phyloP scores from a whole-genome alignment of 306 rosid genomes.

The Oxytropis ochrocephala region DNA sequence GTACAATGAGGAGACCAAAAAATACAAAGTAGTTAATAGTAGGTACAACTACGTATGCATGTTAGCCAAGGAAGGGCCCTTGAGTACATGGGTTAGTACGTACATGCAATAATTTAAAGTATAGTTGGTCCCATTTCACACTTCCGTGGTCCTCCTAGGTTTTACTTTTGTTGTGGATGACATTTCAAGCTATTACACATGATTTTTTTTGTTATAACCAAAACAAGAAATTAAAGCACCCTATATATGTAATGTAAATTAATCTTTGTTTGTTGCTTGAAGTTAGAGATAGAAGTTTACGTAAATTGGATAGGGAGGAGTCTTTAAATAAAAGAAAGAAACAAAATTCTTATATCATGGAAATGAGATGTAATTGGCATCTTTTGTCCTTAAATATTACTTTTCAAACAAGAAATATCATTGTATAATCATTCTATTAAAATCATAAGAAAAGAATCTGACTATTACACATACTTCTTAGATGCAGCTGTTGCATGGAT shows the following conservation, averaged over 20 bases:
- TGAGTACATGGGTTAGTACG: constrained; percentile 28
- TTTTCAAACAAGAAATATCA: not conserved
- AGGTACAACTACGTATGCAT: constrained; percentile 19
- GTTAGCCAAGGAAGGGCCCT: constrained; percentile 16
- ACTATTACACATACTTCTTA: not conserved
- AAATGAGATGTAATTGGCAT: not conserved
- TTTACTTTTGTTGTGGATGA: constrained; percentile 13
- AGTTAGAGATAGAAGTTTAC: not conserved
- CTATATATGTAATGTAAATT: not conserved
- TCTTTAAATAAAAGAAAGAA: not conserved
- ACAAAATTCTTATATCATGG: not conserved
- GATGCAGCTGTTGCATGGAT: too few relatives aligned
- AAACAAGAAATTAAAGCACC: not conserved
- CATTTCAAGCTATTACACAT: not conserved
- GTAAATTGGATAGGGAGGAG: constrained; percentile 1
- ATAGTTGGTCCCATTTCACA: not conserved
- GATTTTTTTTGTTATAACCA: not conserved
- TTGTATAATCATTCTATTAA: not conserved
- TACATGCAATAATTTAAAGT: not conserved
- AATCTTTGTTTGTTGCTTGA: not conserved
- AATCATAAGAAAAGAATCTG: not conserved
- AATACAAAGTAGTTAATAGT: not conserved
- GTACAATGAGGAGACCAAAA: constrained; percentile 17
- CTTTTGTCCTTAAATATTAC: too few relatives aligned
- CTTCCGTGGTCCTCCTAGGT: not conserved